Conservation (phyloP, 2,329 filamentous ascomycete genomes). For the Colletotrichum sp. region DNA sequence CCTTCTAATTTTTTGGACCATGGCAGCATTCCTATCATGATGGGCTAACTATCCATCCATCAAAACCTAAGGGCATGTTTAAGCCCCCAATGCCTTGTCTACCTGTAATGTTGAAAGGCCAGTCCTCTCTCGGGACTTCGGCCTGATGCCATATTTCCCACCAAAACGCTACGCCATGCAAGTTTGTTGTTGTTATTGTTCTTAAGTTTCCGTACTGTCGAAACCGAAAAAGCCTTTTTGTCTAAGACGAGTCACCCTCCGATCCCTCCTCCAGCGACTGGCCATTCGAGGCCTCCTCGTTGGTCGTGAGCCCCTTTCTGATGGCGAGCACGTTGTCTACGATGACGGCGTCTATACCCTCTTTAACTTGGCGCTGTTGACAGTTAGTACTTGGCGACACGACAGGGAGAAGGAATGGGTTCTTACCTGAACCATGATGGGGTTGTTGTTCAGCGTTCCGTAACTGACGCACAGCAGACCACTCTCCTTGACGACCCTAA, state of each 20-base stretch:
- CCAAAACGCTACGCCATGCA: constrained; percentile 16
- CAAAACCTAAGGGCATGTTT: background rate
- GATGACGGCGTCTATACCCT: constrained; percentile 97
- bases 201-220: background rate
- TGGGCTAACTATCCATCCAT: background rate
- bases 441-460: constrained; percentile 88
- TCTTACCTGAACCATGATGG: constrained; percentile 81
- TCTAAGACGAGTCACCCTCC: constrained; percentile 9
- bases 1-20: too few species aligned
- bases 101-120: constrained; percentile 1
- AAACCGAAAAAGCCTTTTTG: background rate
- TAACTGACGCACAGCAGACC: constrained; percentile 96
- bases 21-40: too few species aligned
- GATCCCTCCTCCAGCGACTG: constrained; percentile 20
- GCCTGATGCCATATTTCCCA: background rate
- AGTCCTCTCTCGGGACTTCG: background rate
- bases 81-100: background rate
- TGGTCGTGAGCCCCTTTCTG: constrained; percentile 78
- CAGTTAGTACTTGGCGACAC: too few species aligned
- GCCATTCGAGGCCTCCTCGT: constrained; percentile 24
- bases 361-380: constrained; percentile 80
- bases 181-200: background rate
- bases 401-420: background rate
- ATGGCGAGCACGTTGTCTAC: constrained; percentile 95
- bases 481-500: constrained; percentile 91